Evolutionary conservation across 371 early-diverging fungal genomes (phyloP).

Genomic region (Mortierella sp.): DNA sequence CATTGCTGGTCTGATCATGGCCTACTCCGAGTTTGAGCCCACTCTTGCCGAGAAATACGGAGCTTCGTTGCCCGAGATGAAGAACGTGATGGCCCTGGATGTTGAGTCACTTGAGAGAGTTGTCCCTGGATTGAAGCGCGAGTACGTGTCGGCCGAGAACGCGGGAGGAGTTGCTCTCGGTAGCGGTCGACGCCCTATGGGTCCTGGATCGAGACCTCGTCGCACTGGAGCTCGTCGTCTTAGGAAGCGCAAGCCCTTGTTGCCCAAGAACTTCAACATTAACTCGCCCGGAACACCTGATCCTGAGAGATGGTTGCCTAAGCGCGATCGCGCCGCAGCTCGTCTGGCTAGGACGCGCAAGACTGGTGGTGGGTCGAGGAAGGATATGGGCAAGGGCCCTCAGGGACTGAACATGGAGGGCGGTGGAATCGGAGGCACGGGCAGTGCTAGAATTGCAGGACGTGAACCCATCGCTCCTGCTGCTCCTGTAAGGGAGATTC

Average conservation of each 20-base stretch:
- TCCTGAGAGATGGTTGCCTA: slow-evolving; percentile 86
- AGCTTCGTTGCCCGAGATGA: slow-evolving; percentile 67
- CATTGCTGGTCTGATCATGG: slow-evolving; percentile 78
- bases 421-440: slow-evolving; percentile 79
- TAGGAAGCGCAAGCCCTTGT: slow-evolving; percentile 72
- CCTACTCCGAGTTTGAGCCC: slow-evolving; percentile 77
- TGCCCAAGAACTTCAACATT: slow-evolving; percentile 66
- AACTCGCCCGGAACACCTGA: slow-evolving; percentile 69
- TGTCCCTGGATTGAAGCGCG: slow-evolving; percentile 76
- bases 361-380: slow-evolving; percentile 57
- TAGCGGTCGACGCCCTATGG: slow-evolving; percentile 7
- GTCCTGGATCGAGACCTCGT: slow-evolving; percentile 37
- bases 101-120: slow-evolving; percentile 66
- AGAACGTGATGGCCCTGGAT: slow-evolving; percentile 57
- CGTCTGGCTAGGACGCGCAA: slow-evolving; percentile 71
- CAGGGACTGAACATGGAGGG: slow-evolving; percentile 73
- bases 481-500: slow-evolving; percentile 6
- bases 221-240: slow-evolving; percentile 48
- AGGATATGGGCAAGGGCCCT: slow-evolving; percentile 64
- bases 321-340: slow-evolving; percentile 72
- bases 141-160: slow-evolving; percentile 66
- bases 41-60: slow-evolving; percentile 78
- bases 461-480: slow-evolving; percentile 33
- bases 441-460: slow-evolving; percentile 79
- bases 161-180: slow-evolving; percentile 1